Conservation (phyloP, 257 asterid species). For the Verbascum thapsus region DNA sequence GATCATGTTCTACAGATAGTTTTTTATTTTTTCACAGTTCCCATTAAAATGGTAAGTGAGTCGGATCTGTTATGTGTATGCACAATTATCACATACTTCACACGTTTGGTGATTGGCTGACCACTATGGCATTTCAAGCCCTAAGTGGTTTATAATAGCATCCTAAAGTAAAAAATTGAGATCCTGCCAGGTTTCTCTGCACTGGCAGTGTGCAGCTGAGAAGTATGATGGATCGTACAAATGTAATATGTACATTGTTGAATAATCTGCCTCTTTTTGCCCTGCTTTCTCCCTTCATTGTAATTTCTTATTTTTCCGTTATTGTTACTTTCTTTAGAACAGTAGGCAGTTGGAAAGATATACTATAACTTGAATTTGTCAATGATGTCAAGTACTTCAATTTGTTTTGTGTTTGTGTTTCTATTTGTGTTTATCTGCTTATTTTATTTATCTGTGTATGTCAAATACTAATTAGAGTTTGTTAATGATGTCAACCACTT, state of each 20-base stretch:
- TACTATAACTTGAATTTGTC: no score
- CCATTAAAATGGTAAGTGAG: background rate
- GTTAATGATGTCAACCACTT: slow-evolving; percentile 12
- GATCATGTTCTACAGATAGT: background rate
- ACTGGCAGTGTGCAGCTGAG: slow-evolving; percentile 99
- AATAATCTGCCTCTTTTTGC: no score
- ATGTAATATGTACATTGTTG: slow-evolving; percentile 8
- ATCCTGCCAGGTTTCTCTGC: slow-evolving; percentile 99
- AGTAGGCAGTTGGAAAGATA: background rate
- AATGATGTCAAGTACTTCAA: no score
- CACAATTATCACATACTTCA: slow-evolving; percentile 36
- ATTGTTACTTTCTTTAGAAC: background rate
- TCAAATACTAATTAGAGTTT: background rate
- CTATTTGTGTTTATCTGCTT: no score
- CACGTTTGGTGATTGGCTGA: slow-evolving; percentile 32
- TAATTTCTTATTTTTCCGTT: background rate
- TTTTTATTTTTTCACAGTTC: background rate
- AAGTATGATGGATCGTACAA: slow-evolving; percentile 95
- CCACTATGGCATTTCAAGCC: slow-evolving; percentile 50
- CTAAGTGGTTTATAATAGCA: slow-evolving; percentile 55
- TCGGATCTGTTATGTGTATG: slow-evolving; percentile 60
- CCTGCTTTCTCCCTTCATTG: background rate
- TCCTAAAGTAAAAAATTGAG: slow-evolving; percentile 62
- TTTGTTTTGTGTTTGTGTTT: no score
- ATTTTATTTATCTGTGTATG: no score